Evolutionary conservation across 164 flowering plant species (phyloP), one percentile per base, ranked within the genome.

Genomic region (Piper longum): DNA sequence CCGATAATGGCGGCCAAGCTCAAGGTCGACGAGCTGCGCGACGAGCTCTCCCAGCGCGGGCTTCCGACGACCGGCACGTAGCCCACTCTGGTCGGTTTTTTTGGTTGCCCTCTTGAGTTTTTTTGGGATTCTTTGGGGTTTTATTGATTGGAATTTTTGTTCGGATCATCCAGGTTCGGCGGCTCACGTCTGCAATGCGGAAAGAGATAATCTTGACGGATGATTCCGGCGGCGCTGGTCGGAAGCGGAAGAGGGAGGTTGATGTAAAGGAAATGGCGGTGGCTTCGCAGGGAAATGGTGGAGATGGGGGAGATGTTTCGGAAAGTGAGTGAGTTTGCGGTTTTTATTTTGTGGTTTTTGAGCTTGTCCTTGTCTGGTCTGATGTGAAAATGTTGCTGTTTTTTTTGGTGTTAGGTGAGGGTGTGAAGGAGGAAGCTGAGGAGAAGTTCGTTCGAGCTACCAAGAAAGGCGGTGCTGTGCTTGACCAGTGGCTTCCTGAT

Each of bases 401-500:
- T 51, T 7, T 41, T 36, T 8, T 64, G 52, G 61, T 71, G 63
- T 63, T 69, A 81, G 82, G 11, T 57, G 56, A 72, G 69, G 85
- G 72, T 52, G 74, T 43, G 16, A 60, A 72, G 48, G 84, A 40
- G 43, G 41, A 14, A 51, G 69, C 71, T 69, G 60, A 76, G 64
- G 77, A 76, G 72, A 79, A 80, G 68, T 43, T 74, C 59, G 77
- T 83, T 18, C 77, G 68, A n/a, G 79, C 81, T 4, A 81, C 80
- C 2, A 83, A 83, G 78, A 92, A 92, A 71, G 95, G 96, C 48
- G 78, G 81, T 19, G 93, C 91, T 0, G 88, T 89, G 8, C 71
- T 89, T 79, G 98, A 92, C 69, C 88, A 80, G 52, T 83, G 85
- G 80, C 78, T 92, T 48, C 84, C 98, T 0, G 98, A 92, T 64